Percentiles rank a stretch among this genome's conserved stretches.
Evolutionary conservation across 371 early-diverging fungal genomes (phyloP).

Genomic region (Apophysomyces trapeziformis): DNA sequence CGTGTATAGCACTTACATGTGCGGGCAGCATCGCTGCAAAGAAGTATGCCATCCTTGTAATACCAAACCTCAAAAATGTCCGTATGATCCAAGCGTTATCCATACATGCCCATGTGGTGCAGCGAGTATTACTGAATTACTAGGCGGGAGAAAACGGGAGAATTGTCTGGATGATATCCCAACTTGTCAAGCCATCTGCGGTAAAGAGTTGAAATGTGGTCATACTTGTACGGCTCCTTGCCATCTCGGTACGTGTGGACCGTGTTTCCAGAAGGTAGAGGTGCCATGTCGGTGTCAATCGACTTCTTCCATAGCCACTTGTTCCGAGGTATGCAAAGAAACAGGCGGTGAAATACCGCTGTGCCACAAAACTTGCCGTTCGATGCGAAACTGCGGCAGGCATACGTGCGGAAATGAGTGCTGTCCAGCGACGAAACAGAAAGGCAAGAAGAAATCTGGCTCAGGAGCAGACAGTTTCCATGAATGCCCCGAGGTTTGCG

Average conservation of each 20-base stretch:
- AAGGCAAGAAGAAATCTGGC: slow-evolving; percentile 34
- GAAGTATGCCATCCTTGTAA: slow-evolving; percentile 72
- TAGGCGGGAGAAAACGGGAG: slow-evolving; percentile 46
- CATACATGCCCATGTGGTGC: slow-evolving; percentile 87
- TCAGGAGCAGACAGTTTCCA: slow-evolving; percentile 48
- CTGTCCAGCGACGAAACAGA: slow-evolving; percentile 58
- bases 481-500: slow-evolving; percentile 67
- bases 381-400: slow-evolving; percentile 67
- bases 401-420: slow-evolving; percentile 65
- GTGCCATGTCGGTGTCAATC: slow-evolving; percentile 72
- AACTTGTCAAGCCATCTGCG: slow-evolving; percentile 71
- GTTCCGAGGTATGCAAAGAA: slow-evolving; percentile 48
- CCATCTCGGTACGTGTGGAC: slow-evolving; percentile 77
- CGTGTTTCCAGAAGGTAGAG: slow-evolving; percentile 57
- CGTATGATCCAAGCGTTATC: slow-evolving; percentile 67
- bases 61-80: slow-evolving; percentile 63
- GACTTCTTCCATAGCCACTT: slow-evolving; percentile 51
- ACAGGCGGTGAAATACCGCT: slow-evolving; percentile 52
- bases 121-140: slow-evolving; percentile 33
- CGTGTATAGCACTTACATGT: slow-evolving; percentile 56
- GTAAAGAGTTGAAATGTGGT: slow-evolving; percentile 68
- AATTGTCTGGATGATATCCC: slow-evolving; percentile 82
- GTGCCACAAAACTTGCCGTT: slow-evolving; percentile 68
- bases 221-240: slow-evolving; percentile 77
- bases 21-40: slow-evolving; percentile 80